Percentiles rank a stretch among this genome's conserved stretches.
Evolutionary conservation across 306 rosid genomes (phyloP).

Genomic region (Vicia villosa): DNA sequence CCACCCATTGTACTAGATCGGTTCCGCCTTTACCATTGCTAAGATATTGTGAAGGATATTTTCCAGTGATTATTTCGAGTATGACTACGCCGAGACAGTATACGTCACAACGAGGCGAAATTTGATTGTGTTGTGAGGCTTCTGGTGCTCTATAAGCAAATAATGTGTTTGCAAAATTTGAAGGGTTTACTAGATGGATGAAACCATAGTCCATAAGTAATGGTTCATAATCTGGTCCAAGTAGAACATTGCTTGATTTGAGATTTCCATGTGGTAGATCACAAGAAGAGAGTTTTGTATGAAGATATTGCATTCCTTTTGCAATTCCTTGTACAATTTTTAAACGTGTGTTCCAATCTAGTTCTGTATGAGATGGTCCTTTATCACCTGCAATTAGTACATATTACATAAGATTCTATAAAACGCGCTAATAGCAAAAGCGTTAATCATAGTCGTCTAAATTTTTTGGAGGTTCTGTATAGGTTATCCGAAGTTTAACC

Average conservation of each 20-base stretch:
- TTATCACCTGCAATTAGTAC: constrained; percentile 58
- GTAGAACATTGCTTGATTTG: constrained; percentile 77
- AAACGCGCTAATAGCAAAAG: not conserved
- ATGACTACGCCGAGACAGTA: constrained; percentile 75
- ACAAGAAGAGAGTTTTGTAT: constrained; percentile 41
- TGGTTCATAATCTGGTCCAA: constrained; percentile 62
- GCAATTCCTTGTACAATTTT: constrained; percentile 70
- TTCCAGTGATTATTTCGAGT: constrained; percentile 75
- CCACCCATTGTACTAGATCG: constrained; percentile 71
- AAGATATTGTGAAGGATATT: constrained; percentile 76
- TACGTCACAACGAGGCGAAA: constrained; percentile 67
- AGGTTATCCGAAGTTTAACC: too few relatives aligned
- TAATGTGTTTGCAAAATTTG: constrained; percentile 42
- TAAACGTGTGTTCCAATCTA: constrained; percentile 67
- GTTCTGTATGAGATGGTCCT: constrained; percentile 56
- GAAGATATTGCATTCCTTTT: constrained; percentile 64
- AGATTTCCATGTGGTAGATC: constrained; percentile 83
- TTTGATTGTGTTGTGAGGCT: constrained; percentile 41
- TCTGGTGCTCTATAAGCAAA: constrained; percentile 77
- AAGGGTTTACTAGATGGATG: constrained; percentile 45
- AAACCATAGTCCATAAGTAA: constrained; percentile 65
- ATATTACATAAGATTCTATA: not conserved
- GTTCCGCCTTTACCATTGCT: constrained; percentile 61
- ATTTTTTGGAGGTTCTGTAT: too few relatives aligned
- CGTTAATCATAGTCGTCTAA: too few relatives aligned